Evolutionary conservation across 106 monocot genomes (phyloP), one percentile per base, ranked within the genome.

Genomic region (Allium sativum): DNA sequence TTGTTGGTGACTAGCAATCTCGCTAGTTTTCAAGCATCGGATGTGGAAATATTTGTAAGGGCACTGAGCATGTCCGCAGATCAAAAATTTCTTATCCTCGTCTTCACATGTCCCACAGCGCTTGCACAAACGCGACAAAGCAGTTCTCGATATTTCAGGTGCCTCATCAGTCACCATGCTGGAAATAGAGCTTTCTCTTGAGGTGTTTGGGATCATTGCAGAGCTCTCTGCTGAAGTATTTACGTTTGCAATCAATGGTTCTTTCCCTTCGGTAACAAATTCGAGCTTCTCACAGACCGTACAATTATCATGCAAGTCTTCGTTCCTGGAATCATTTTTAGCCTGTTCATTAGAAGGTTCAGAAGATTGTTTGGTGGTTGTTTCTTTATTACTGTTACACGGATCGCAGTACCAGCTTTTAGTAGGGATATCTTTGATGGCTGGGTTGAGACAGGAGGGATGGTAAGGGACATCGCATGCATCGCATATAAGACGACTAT

Each of bases 401-500:
- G 48, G 31, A 50, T 72, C 0, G 73, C 86, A 86, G 56, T 70
- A 86, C 83, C 90, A 94, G 65, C 62, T 81, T 51, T 44, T 66
- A 55, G 52, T 68, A 10, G 86, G 77, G 41, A 79, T 71, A 14
- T 64, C 62, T 64, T 72, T 42, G 53, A 69, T 46, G 61, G 58
- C 21, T 65, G 86, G 82, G 43, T 71, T 50, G 41, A 76, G 59
- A 69, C 94, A 94, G 13, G 80, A 66, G 45, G 90, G 54, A 48
- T 86, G 94, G 74, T 81, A 94, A 45, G 75, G 68, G 21, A 75
- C 71, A 54, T 86, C 85, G 58, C 93, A 94, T 59, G 73, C 74
- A 72, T 89, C 89, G 73, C 93, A 94, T 50, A 94, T 84, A 56
- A 94, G 82, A 66, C 82, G 74, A 9, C 54, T 43, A 17, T 70